Evolutionary conservation across 495 filamentous ascomycete species (phyloP).

Genomic region (Jackrogersella multiformis): DNA sequence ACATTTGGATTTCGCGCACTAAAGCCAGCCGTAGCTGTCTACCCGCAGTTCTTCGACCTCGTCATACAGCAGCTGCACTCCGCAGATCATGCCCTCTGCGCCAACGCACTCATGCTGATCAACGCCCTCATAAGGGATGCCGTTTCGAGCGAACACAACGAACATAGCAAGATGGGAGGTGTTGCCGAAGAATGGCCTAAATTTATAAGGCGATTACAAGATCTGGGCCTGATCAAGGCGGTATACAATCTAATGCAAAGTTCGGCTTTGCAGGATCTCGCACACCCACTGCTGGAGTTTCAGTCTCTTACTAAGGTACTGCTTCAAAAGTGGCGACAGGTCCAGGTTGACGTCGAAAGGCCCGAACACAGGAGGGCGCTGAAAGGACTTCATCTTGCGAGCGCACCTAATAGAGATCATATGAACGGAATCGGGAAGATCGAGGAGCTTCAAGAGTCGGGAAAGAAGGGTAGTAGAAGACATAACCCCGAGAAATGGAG

Average conservation of each 20-base stretch:
- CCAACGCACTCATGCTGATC: conserved; percentile 92
- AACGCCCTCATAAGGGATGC: conserved; percentile 95
- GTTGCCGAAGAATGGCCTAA: conserved; percentile 85
- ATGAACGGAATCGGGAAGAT: conserved; percentile 46
- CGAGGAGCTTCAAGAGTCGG: conserved; percentile 47
- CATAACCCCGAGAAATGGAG: conserved; percentile 96
- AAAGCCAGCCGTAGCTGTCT: conserved; percentile 87
- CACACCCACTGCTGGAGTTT: conserved; percentile 92
- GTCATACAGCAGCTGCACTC: conserved; percentile 88
- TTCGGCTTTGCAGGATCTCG: conserved; percentile 89
- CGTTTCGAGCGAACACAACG: conserved; percentile 72
- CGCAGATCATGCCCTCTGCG: conserved; percentile 95
- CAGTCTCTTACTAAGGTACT: conserved; percentile 92
- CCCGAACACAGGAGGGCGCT: conserved; percentile 89
- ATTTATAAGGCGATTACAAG: conserved; percentile 92
- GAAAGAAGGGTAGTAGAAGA: conserved; percentile 65
- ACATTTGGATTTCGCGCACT: conserved; percentile 87
- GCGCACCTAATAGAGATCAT: conserved; percentile 69
- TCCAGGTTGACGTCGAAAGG: conserved; percentile 82
- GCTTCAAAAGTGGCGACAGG: conserved; percentile 88
- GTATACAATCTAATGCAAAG: conserved; percentile 94
- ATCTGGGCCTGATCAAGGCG: conserved; percentile 90
- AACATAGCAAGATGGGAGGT: conserved; percentile 45
- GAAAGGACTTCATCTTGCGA: conserved; percentile 84
- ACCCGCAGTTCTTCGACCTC: conserved; percentile 94